phyloP scores from a whole-genome alignment of 2,329 filamentous ascomycete genomes.

The Penicillium sp. region DNA sequence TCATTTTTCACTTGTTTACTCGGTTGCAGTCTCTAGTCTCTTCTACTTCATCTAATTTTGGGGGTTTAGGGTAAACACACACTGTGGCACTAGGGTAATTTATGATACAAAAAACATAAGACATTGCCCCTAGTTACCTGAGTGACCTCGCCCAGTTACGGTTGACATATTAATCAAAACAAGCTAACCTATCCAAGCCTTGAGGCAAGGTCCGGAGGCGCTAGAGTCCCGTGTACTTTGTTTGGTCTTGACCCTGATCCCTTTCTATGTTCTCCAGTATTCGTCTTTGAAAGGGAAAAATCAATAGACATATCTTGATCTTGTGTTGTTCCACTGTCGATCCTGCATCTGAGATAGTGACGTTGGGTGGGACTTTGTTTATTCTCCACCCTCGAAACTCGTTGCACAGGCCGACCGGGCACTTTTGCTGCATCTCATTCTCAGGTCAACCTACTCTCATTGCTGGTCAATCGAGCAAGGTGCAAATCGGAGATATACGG shows the following conservation, averaged over 20 bases:
- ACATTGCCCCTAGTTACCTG: background rate
- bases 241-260: background rate
- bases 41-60: too few relatives aligned
- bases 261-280: background rate
- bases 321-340: slow-evolving; percentile 1
- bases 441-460: background rate
- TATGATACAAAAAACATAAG: background rate
- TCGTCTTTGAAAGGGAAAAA: background rate
- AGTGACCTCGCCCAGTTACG: background rate
- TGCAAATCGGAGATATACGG: background rate
- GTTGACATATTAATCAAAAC: background rate
- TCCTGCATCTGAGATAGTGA: background rate
- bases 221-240: slow-evolving; percentile 1
- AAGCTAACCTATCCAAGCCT: slow-evolving; percentile 1
- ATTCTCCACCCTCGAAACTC: slow-evolving; percentile 23
- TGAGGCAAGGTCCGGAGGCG: background rate
- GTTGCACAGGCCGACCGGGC: slow-evolving; percentile 26
- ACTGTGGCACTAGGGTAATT: background rate
- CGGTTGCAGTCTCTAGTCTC: too few relatives aligned
- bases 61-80: too few relatives aligned
- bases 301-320: background rate
- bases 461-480: background rate
- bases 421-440: background rate
- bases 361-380: slow-evolving; percentile 23
- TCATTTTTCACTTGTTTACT: background rate